Evolutionary conservation across 306 rosid species (phyloP).

Genomic region (Rosa multiflora): DNA sequence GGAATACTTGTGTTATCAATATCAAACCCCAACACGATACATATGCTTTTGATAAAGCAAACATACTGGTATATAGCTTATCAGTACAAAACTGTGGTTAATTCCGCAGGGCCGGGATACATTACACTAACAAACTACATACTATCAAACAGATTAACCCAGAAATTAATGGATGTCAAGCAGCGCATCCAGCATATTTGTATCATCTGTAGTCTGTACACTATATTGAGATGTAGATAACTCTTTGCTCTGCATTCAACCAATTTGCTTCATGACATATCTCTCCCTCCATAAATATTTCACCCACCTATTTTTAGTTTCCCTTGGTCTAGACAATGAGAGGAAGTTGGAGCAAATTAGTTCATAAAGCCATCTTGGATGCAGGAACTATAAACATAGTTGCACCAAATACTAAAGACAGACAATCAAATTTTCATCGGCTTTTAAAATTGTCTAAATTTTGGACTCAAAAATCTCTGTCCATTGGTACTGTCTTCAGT

Average conservation of each 20-base stretch:
- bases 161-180: neutral
- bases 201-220: neutral
- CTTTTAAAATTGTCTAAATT: slow-evolving; percentile 11
- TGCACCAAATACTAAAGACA: slow-evolving; percentile 20
- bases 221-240: neutral
- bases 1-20: no score
- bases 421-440: slow-evolving; percentile 12
- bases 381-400: slow-evolving; percentile 11
- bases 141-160: neutral
- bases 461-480: slow-evolving; percentile 38
- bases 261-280: neutral
- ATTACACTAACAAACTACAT: neutral
- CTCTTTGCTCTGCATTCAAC: neutral
- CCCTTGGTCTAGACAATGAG: neutral
- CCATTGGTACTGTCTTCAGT: slow-evolving; percentile 53
- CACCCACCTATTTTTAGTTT: neutral
- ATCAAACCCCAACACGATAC: neutral
- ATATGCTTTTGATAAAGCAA: neutral
- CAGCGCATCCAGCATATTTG: neutral
- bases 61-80: neutral
- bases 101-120: neutral
- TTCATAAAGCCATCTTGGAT: slow-evolving; percentile 8
- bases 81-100: neutral
- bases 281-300: neutral
- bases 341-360: neutral